Percentiles rank a stretch among this genome's conserved stretches.
phyloP scores from a whole-genome alignment of 352 stramenopile species.

The Peronospora farinosa region DNA sequence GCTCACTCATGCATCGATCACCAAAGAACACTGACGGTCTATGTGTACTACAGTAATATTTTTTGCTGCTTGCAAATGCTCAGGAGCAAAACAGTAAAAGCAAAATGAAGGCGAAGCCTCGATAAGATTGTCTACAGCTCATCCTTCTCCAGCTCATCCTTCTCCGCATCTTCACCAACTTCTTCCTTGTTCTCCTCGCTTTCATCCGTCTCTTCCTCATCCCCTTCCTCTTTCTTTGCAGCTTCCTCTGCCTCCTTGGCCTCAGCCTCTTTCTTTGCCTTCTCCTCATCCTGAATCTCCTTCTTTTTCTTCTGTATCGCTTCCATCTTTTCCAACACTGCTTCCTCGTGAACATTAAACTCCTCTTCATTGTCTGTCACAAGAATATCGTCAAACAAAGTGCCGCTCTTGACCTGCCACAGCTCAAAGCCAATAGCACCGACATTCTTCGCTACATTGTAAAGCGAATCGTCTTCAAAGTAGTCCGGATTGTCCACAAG shows the following conservation, averaged over 20 bases:
- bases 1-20: slow-evolving; percentile 14
- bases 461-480: slow-evolving; percentile 90
- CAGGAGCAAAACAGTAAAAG: slow-evolving; percentile 30
- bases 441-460: slow-evolving; percentile 94
- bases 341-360: slow-evolving; percentile 95
- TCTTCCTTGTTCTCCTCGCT: slow-evolving; percentile 39
- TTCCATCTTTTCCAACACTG: slow-evolving; percentile 84
- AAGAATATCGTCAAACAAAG: slow-evolving; percentile 99
- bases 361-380: slow-evolving; percentile 95
- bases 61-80: slow-evolving; percentile 13
- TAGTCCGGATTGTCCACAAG: slow-evolving; percentile 97
- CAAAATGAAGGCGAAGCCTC: slow-evolving; percentile 4
- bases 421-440: slow-evolving; percentile 98
- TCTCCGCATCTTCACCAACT: slow-evolving; percentile 64
- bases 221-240: slow-evolving; percentile 64
- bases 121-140: slow-evolving; percentile 34
- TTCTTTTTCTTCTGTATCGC: slow-evolving; percentile 74
- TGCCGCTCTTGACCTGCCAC: slow-evolving; percentile 97
- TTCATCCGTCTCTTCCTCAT: slow-evolving; percentile 40
- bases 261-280: slow-evolving; percentile 60
- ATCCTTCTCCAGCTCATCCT: slow-evolving; percentile 61
- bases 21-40: neutral
- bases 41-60: slow-evolving; percentile 15
- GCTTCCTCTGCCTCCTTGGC: slow-evolving; percentile 61
- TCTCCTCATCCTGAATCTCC: slow-evolving; percentile 68